Percentiles rank a stretch among this genome's conserved stretches.
phyloP scores from a whole-genome alignment of 2,329 filamentous ascomycete species.

The Pseudocercospora crystallina region DNA sequence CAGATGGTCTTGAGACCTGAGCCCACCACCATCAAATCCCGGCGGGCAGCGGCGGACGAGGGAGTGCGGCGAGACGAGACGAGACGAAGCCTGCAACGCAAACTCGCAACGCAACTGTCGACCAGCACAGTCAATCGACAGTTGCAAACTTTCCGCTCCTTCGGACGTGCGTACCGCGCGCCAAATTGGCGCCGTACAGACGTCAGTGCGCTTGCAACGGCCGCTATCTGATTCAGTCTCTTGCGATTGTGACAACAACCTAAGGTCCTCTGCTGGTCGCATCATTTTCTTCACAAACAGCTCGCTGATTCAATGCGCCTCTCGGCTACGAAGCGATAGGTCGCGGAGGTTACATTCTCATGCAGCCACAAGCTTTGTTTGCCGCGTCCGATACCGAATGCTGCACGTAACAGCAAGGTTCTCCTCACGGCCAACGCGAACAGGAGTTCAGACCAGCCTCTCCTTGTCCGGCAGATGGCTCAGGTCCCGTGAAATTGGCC shows the following conservation, averaged over 20 bases:
- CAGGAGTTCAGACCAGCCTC: background rate
- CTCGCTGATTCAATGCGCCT: too few relatives aligned
- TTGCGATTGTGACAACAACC: too few relatives aligned
- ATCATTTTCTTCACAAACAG: too few relatives aligned
- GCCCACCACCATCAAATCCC: background rate
- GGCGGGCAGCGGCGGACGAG: background rate
- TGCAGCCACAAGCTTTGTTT: too few relatives aligned
- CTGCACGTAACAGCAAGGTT: conserved; percentile 2
- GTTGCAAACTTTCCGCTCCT: background rate
- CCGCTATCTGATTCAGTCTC: too few relatives aligned
- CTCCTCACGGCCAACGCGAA: conserved; percentile 1
- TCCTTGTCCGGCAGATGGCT: background rate
- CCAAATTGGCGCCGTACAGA: background rate
- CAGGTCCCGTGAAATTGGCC: too few relatives aligned
- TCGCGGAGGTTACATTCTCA: too few relatives aligned
- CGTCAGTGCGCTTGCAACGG: too few relatives aligned
- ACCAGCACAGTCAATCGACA: background rate
- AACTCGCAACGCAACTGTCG: conserved; percentile 1
- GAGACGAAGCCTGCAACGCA: conserved; percentile 8
- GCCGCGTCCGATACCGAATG: too few relatives aligned
- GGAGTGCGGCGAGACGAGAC: background rate
- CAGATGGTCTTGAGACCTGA: conserved; percentile 8
- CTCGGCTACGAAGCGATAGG: too few relatives aligned
- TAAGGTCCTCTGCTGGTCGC: too few relatives aligned
- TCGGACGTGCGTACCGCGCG: conserved; percentile 1